phyloP scores from a whole-genome alignment of 768 basidiomycete species.

The Auricularia cornea region DNA sequence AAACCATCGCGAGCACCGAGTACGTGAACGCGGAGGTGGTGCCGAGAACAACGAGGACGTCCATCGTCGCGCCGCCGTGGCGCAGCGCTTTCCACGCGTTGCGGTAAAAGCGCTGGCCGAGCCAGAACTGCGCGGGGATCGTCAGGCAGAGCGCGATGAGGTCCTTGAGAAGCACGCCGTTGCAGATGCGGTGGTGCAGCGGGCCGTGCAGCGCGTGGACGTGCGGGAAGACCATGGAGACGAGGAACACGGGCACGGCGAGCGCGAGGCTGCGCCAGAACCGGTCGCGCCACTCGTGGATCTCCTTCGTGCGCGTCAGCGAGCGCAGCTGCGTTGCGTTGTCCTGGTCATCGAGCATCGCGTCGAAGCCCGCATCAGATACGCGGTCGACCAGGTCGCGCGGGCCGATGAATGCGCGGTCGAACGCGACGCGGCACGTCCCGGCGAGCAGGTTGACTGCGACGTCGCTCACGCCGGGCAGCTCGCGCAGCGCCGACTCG shows the following conservation, averaged over 20 bases:
- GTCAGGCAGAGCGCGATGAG: conserved; percentile 67
- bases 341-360: conserved; percentile 70
- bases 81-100: conserved; percentile 87
- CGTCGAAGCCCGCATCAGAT: conserved; percentile 86
- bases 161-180: conserved; percentile 76
- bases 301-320: conserved; percentile 82
- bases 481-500: conserved; percentile 53
- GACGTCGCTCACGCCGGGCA: conserved; percentile 68
- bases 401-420: conserved; percentile 60
- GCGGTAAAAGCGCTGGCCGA: conserved; percentile 79
- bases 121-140: conserved; percentile 88
- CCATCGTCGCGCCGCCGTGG: conserved; percentile 92
- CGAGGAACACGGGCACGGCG: conserved; percentile 89
- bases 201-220: conserved; percentile 52
- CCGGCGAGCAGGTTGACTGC: conserved; percentile 71
- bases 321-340: conserved; percentile 81
- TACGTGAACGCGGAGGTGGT: conserved; percentile 93
- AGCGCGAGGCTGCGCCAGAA: conserved; percentile 69
- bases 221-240: conserved; percentile 75
- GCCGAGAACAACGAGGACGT: conserved; percentile 92
- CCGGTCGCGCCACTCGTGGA: conserved; percentile 78
- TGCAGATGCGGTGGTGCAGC: conserved; percentile 42
- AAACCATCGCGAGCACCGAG: conserved; percentile 63
- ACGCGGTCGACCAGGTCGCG: conserved; percentile 85
- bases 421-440: conserved; percentile 67